Evolutionary conservation across 2,329 filamentous ascomycete species (phyloP), one percentile per base, ranked within the genome.

Genomic region (Aspergillus sp.): DNA sequence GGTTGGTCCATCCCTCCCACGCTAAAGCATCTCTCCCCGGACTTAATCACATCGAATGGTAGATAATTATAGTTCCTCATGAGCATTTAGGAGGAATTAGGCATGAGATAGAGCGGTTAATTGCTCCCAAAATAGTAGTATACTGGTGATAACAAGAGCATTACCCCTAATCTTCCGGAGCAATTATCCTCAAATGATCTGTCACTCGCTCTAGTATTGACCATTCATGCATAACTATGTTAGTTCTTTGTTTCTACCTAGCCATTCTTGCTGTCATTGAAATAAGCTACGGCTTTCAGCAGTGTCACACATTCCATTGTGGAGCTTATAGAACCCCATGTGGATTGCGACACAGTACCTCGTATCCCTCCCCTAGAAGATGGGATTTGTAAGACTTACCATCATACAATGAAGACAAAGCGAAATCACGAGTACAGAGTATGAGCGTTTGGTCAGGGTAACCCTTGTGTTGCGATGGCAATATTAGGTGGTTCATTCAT

Each of bases 21-120:
- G 51, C 58, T 60, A 60, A 60, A 51, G 55, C 55, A 55, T 42
- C 32, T 40, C 42, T 19, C 49, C 43, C 49, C 36, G 14, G 7
- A 23, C 36, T 52, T 48, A 46, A 56, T 59, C 55, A 58, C 59
- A 17, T 51, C 32, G 10, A 6, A 14, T 42, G 25, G 42, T 14
- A 19, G 47, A 43, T 52, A 55, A 55, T 25, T 36, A 43, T 53
- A 50, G 49, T 44, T 55, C 38, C 45, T 46, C 50, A 21, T 32
- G 52, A 2, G 41, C 19, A 40, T 40, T 48, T 47, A 44, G 16
- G 36, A 25, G 19, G 34, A 40, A 41, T 45, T 51, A 32, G 6
- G 2, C 9, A 16, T 3, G 7, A 7, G 29, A 49, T 41, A n/a
- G 11, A 21, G 20, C 20, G 19, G 21, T 29, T 48, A 56, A 58